A percentile compares a stretch with the other conserved stretches of the same genome.
These are phyloP conservation scores for Halenospora varia DNA, from an alignment of 495 filamentous ascomycete genomes.

Conservation along the genomic window DNA sequence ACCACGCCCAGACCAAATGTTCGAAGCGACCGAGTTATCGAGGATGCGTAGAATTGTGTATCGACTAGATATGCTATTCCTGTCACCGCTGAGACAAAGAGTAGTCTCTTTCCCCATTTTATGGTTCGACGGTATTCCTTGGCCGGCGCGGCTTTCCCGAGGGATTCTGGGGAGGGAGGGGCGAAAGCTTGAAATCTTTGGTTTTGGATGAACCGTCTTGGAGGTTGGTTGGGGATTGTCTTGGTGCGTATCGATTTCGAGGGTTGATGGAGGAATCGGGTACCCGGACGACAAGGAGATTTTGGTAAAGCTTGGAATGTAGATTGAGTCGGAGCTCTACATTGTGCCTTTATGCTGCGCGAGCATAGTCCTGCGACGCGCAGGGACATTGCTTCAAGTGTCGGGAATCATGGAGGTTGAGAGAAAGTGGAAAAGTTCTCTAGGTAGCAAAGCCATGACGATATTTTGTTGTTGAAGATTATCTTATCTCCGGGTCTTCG, in stretches of 20 bases:
- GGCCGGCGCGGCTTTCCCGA: conserved; percentile 67
- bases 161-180: conserved; percentile 75
- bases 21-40: conserved; percentile 71
- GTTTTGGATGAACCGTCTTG: conserved; percentile 14
- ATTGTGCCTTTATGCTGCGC: conserved; percentile 1
- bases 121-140: conserved; percentile 61
- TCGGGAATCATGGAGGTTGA: neutral
- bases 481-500: conserved; percentile 5
- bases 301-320: neutral
- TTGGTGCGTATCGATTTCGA: neutral
- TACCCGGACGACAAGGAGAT: neutral
- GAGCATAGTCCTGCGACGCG: conserved; percentile 19
- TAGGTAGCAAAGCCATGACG: neutral
- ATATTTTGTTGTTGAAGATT: neutral
- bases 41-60: conserved; percentile 67
- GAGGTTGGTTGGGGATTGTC: neutral
- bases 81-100: conserved; percentile 55
- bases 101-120: conserved; percentile 71
- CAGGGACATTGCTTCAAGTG: conserved; percentile 20
- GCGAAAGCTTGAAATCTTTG: conserved; percentile 62
- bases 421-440: neutral
- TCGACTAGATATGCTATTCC: conserved; percentile 66
- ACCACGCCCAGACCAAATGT: conserved; percentile 78
- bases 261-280: neutral
- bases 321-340: neutral